Base-by-base conservation (phyloP, 352 stramenopile species). In the Phytophthora fragariae region DNA sequence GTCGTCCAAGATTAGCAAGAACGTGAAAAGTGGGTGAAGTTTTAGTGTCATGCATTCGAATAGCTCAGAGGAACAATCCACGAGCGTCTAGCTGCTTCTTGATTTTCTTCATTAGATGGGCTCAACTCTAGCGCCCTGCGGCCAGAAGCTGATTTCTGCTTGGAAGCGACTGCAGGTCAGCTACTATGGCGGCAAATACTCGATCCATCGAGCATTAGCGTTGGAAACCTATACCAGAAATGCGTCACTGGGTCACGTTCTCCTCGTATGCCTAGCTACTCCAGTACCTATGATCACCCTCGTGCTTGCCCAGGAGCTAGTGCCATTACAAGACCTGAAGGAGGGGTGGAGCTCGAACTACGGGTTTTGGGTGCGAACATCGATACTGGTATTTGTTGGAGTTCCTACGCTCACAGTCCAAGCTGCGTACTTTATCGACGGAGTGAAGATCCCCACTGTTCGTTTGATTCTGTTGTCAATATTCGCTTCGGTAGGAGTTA, bases 401-500 rank as follows among this genome's bases (percentile, higher is more conserved):
- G 12, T 29, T 15, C 56, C 14, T 19, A 54, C 63, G 17, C 11
- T 73, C 12, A 68, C 66, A 6, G 29, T 53, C 2, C 58, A 73
- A 56, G 58, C 66, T 12, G 62, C 58, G n/a, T 68, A 72, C 19
- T 60, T 72, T n/a, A 62, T 72, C 15, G 52, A 63, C 39, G 52
- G 59, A 8, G 31, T 73, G 21, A 35, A 24, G 2, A 62, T 59
- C 5, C 50, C 66, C 2, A 35, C 19, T 19, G 1, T 33, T 15
- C 58, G 41, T 15, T n/a, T 59, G n/a, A 33, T 59, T 15, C 15
- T 73, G 41, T 24, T 64, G 3, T 60, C 61, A 1, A 15, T 47
- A 14, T 50, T 57, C 12, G 9, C 41, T 33, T 64, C 65, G 11
- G 21, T 60, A 4, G 11, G 24, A 41, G 61, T 49, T 49, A 37